Percentiles rank a stretch among this genome's conserved stretches.
These are phyloP conservation scores for Mantamonas sphyraenae DNA, from an alignment of 78 protist genomes.

Conservation along the genomic window DNA sequence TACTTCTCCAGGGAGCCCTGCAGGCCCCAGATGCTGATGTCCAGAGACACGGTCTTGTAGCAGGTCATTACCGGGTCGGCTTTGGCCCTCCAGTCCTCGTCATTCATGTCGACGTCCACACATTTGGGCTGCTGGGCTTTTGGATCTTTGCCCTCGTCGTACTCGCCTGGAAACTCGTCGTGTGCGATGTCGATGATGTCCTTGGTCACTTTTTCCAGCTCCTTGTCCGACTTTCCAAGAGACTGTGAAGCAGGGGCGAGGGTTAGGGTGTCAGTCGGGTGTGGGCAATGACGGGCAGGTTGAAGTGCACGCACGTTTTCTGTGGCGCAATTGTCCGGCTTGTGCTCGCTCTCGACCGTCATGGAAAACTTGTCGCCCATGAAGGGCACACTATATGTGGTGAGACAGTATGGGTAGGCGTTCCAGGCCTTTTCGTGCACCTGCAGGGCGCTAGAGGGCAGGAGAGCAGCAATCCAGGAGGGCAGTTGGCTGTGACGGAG, in stretches of 20 bases:
- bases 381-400: not conserved
- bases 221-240: not conserved
- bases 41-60: not conserved
- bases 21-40: not conserved
- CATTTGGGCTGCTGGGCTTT: not conserved
- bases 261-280: not conserved
- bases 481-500: not conserved
- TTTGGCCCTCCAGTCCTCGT: not conserved
- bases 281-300: no score
- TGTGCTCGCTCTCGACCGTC: not conserved
- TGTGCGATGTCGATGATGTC: not conserved
- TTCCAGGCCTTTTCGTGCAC: not conserved
- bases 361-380: not conserved
- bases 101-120: not conserved
- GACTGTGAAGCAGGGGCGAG: not conserved
- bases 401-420: not conserved
- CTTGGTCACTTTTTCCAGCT: not conserved
- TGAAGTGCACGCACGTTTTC: not conserved
- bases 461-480: not conserved
- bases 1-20: not conserved
- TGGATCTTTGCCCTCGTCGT: not conserved
- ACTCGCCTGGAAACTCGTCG: not conserved
- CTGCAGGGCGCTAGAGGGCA: not conserved
- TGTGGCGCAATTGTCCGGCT: not conserved
- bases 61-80: not conserved